Evolutionary conservation across 306 rosid species (phyloP).

Genomic region (Gastrolobium bilobum): DNA sequence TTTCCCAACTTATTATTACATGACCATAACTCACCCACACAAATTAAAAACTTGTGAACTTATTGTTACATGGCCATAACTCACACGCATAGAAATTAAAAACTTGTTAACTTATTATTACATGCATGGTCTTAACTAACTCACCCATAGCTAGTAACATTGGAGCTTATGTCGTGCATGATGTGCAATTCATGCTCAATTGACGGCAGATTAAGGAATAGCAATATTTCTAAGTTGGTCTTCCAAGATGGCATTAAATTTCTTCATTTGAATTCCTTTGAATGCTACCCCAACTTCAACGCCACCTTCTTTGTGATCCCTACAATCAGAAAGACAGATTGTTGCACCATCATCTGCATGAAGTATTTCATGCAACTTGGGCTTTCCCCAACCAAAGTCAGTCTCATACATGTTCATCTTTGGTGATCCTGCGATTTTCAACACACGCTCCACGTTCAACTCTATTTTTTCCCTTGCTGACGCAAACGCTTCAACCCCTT

Average conservation of each 20-base stretch:
- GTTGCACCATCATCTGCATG: neutral
- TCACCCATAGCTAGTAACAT: too few species aligned
- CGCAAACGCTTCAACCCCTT: slow-evolving; percentile 44
- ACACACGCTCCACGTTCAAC: neutral
- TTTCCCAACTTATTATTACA: too few species aligned
- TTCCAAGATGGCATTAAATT: slow-evolving; percentile 19
- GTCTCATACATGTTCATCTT: slow-evolving; percentile 28
- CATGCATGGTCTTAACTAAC: too few species aligned
- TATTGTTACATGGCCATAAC: too few species aligned
- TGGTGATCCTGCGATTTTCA: slow-evolving; percentile 7
- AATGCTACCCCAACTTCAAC: slow-evolving; percentile 42
- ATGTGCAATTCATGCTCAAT: too few species aligned
- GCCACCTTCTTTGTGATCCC: slow-evolving; percentile 31
- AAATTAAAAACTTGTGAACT: too few species aligned
- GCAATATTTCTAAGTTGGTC: slow-evolving; percentile 9
- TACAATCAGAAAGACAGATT: slow-evolving; percentile 23
- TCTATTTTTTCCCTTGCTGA: neutral
- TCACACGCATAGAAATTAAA: too few species aligned
- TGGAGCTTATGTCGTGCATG: too few species aligned
- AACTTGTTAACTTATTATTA: too few species aligned
- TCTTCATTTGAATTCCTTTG: neutral
- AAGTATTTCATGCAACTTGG: slow-evolving; percentile 18
- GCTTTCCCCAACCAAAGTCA: slow-evolving; percentile 48
- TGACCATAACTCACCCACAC: too few species aligned
- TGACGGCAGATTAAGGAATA: too few species aligned